Evolutionary conservation across 805 yeast genomes (phyloP).

Genomic region (Saturnispora ahearnii): DNA sequence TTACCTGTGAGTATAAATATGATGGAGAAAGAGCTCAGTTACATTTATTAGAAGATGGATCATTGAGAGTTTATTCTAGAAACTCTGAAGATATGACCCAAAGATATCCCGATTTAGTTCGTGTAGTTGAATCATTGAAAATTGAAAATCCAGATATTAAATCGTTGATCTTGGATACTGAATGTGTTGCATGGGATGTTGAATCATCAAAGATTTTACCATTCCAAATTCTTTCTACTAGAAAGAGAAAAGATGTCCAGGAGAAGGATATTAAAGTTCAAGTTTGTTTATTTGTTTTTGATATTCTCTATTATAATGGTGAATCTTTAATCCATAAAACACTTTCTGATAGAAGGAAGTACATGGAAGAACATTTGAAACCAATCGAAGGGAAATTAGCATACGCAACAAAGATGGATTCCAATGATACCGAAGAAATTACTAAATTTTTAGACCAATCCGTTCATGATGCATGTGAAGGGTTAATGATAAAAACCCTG

Average conservation of each 20-base stretch:
- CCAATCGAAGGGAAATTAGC: slow-evolving; percentile 69
- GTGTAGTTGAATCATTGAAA: slow-evolving; percentile 47
- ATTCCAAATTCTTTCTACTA: slow-evolving; percentile 84
- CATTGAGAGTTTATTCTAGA: slow-evolving; percentile 75
- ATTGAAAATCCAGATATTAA: slow-evolving; percentile 28
- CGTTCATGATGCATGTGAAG: slow-evolving; percentile 86
- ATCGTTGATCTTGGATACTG: slow-evolving; percentile 82
- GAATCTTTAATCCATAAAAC: slow-evolving; percentile 59
- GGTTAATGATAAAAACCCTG: slow-evolving; percentile 87
- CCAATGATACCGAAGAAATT: slow-evolving; percentile 63
- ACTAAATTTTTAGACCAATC: slow-evolving; percentile 83
- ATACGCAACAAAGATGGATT: slow-evolving; percentile 67
- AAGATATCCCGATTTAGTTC: slow-evolving; percentile 83
- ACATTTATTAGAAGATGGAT: slow-evolving; percentile 59
- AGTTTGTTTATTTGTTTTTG: slow-evolving; percentile 90
- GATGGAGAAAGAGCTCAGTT: slow-evolving; percentile 98
- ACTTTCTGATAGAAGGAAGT: slow-evolving; percentile 58
- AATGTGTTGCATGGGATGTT: slow-evolving; percentile 96
- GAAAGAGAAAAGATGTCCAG: slow-evolving; percentile 90
- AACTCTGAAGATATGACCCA: slow-evolving; percentile 97
- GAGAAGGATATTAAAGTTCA: slow-evolving; percentile 81
- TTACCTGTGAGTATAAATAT: slow-evolving; percentile 94
- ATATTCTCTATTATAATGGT: slow-evolving; percentile 66
- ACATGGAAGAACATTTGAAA: slow-evolving; percentile 46
- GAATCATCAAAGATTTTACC: slow-evolving; percentile 75